These are phyloP conservation scores for Penicillium alfredii DNA, from an alignment of 495 filamentous ascomycete genomes.

Conservation along the genomic window DNA sequence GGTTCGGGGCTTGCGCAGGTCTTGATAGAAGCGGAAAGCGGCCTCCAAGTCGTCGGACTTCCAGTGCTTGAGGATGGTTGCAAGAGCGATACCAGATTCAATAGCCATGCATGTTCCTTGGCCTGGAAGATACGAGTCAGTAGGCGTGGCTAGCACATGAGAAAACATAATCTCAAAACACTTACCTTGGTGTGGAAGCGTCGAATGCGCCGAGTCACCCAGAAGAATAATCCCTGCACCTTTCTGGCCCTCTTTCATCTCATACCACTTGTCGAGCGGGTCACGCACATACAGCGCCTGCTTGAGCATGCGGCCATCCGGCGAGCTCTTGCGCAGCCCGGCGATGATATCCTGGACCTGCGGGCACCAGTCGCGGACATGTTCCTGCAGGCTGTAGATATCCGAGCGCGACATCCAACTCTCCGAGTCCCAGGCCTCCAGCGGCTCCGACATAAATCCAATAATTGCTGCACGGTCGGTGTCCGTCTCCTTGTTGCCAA, in stretches of 20 bases:
- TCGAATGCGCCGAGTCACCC: conserved; percentile 28
- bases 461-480: conserved; percentile 24
- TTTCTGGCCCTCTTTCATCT: conserved; percentile 21
- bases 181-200: conserved; percentile 28
- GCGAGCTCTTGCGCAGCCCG: conserved; percentile 20
- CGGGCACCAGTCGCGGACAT: conserved; percentile 29
- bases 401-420: conserved; percentile 32
- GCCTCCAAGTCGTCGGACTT: conserved; percentile 17
- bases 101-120: conserved; percentile 31
- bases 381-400: conserved; percentile 24
- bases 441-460: conserved; percentile 28
- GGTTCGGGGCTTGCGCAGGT: conserved; percentile 27
- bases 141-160: too few species aligned
- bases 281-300: conserved; percentile 28
- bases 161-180: too few species aligned
- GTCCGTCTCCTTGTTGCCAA: conserved; percentile 23
- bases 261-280: conserved; percentile 23
- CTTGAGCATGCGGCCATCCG: conserved; percentile 25
- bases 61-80: conserved; percentile 25
- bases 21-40: conserved; percentile 26
- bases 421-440: conserved; percentile 28
- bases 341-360: conserved; percentile 26
- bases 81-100: conserved; percentile 27
- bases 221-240: conserved; percentile 25
- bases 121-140: conserved; percentile 8